Conservation (phyloP, 192 early-diverging fungal genomes). For the Helicostylum pulchrum region DNA sequence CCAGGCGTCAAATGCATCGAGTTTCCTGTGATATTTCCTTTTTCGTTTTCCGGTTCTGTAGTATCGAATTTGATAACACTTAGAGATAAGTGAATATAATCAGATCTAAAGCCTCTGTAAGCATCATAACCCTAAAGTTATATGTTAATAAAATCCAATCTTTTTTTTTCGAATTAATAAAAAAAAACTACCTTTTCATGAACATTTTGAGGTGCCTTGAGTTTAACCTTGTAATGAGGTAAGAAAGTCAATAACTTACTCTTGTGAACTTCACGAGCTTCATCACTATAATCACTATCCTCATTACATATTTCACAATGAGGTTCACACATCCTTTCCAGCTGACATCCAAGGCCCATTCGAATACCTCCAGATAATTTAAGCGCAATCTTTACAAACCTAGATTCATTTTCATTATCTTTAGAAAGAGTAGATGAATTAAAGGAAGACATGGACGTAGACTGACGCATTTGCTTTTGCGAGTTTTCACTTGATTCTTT, state of each 20-base stretch:
- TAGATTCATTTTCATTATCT: slow-evolving; percentile 5
- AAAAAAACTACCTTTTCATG: slow-evolving; percentile 21
- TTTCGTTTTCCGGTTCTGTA: slow-evolving; percentile 8
- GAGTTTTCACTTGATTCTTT: background rate
- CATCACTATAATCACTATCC: background rate
- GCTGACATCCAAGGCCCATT: slow-evolving; percentile 42
- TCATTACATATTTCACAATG: slow-evolving; percentile 26
- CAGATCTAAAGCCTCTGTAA: slow-evolving; percentile 42
- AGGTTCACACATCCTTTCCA: slow-evolving; percentile 33
- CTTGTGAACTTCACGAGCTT: slow-evolving; percentile 7
- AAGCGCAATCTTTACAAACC: slow-evolving; percentile 32
- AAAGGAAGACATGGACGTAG: background rate
- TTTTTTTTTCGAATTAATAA: background rate
- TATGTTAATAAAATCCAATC: background rate
- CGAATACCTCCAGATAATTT: slow-evolving; percentile 42
- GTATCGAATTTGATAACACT: slow-evolving; percentile 34
- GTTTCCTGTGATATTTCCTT: slow-evolving; percentile 22
- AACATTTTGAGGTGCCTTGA: slow-evolving; percentile 32
- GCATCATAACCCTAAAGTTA: slow-evolving; percentile 39
- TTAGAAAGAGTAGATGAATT: background rate
- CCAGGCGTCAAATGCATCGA: slow-evolving; percentile 39
- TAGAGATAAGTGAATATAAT: slow-evolving; percentile 42
- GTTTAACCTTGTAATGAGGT: slow-evolving; percentile 43
- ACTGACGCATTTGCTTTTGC: background rate
- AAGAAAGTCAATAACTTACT: slow-evolving; percentile 34